A percentile compares a stretch with the other conserved stretches of the same genome.
Evolutionary conservation across 345 rosid genomes (phyloP).

Genomic region (Angophora floribunda): DNA sequence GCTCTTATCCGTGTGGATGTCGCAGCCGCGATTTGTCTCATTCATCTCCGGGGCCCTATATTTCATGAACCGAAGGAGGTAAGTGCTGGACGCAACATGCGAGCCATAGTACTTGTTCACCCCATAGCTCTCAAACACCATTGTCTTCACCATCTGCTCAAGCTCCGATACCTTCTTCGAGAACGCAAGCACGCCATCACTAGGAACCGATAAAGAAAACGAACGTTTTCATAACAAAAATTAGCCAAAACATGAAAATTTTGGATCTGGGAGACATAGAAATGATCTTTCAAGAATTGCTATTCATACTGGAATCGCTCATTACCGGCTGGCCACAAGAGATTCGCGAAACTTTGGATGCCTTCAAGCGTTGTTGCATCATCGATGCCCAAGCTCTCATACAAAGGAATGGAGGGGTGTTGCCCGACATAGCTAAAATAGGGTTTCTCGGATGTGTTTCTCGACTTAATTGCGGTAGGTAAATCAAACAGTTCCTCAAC

Average conservation of each 20-base stretch:
- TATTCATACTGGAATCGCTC: slow-evolving; percentile 20
- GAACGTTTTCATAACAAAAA: neutral
- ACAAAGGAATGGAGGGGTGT: slow-evolving; percentile 20
- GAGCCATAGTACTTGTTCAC: slow-evolving; percentile 21
- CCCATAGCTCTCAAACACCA: slow-evolving; percentile 52
- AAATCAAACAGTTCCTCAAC: slow-evolving; percentile 32
- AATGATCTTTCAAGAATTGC: neutral
- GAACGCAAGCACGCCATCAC: slow-evolving; percentile 13
- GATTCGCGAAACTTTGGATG: slow-evolving; percentile 18
- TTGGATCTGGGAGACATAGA: neutral
- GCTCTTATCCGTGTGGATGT: slow-evolving; percentile 48
- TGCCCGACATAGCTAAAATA: slow-evolving; percentile 32
- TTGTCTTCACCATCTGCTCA: slow-evolving; percentile 28
- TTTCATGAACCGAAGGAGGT: slow-evolving; percentile 36
- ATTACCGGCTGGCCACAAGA: slow-evolving; percentile 49
- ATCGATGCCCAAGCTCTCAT: slow-evolving; percentile 40
- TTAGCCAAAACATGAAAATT: neutral
- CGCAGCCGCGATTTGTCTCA: slow-evolving; percentile 18
- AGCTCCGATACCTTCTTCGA: slow-evolving; percentile 24
- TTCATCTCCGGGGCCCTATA: slow-evolving; percentile 15
- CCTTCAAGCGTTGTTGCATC: slow-evolving; percentile 14
- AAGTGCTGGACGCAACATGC: slow-evolving; percentile 13
- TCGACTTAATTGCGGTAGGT: slow-evolving; percentile 27
- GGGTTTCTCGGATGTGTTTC: slow-evolving; percentile 28
- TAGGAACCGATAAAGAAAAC: neutral